Conservation (phyloP, 768 basidiomycete genomes). For the Nevesoporus exiguus region DNA sequence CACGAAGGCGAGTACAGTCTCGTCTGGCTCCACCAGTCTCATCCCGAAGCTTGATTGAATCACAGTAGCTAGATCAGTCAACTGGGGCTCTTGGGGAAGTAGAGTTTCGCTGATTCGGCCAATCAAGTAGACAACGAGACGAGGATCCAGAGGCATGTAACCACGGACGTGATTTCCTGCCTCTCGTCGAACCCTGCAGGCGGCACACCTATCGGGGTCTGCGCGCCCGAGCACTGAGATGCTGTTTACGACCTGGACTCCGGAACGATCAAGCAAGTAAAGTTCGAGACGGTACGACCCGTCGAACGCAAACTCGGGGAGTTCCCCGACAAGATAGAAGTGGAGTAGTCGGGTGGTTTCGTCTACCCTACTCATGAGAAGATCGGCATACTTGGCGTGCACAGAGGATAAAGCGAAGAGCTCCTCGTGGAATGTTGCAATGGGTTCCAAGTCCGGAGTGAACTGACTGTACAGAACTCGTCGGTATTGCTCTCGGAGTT, state of each 20-base stretch:
- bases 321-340: neutral
- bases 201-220: constrained; percentile 4
- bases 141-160: constrained; percentile 14
- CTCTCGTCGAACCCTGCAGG: constrained; percentile 9
- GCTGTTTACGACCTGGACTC: constrained; percentile 10
- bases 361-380: constrained; percentile 1
- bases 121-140: constrained; percentile 11
- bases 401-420: neutral
- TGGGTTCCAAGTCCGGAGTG: neutral
- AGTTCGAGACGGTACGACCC: constrained; percentile 23
- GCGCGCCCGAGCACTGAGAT: constrained; percentile 12
- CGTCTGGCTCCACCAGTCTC: constrained; percentile 14
- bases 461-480: constrained; percentile 1
- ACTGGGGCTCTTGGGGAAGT: neutral
- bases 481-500: constrained; percentile 5
- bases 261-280: neutral
- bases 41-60: constrained; percentile 9
- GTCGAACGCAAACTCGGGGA: constrained; percentile 16
- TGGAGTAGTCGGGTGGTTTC: neutral
- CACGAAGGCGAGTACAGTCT: constrained; percentile 5
- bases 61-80: neutral
- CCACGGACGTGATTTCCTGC: constrained; percentile 12
- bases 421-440: neutral
- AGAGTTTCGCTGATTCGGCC: neutral
- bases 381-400: neutral